Evolutionary conservation across 805 yeast species (phyloP).

Genomic region (Hanseniaspora vineae): DNA sequence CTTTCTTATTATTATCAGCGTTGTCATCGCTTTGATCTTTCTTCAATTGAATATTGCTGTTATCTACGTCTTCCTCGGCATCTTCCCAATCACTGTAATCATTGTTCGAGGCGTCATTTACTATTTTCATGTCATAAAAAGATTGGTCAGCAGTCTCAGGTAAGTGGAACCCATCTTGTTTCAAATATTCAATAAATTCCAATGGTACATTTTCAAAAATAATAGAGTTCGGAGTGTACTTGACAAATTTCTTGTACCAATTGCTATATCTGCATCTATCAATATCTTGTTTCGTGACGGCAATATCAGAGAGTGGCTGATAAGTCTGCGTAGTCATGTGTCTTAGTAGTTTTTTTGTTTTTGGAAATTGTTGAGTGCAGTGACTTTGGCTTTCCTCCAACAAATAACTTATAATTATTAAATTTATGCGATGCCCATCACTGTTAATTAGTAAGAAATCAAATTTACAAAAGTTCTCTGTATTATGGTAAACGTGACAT

Average conservation of each 20-base stretch:
- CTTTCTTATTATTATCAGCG: slow-evolving; percentile 9
- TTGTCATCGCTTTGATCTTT: slow-evolving; percentile 14
- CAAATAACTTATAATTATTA: too few species aligned
- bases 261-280: slow-evolving; percentile 39
- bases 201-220: slow-evolving; percentile 47
- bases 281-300: slow-evolving; percentile 29
- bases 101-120: slow-evolving; percentile 29
- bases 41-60: too few species aligned
- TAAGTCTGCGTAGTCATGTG: background rate
- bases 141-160: slow-evolving; percentile 32
- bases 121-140: slow-evolving; percentile 25
- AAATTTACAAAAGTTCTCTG: too few species aligned
- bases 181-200: slow-evolving; percentile 45
- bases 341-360: background rate
- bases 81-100: slow-evolving; percentile 71
- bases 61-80: slow-evolving; percentile 13
- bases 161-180: slow-evolving; percentile 54
- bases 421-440: too few species aligned
- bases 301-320: slow-evolving; percentile 12
- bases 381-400: too few species aligned
- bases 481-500: too few species aligned
- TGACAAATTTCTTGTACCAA: slow-evolving; percentile 46
- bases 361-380: too few species aligned
- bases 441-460: too few species aligned
- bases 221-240: slow-evolving; percentile 35